Conservation (phyloP, 768 basidiomycete genomes). For the Tylopilus plumbeoviolaceoides region DNA sequence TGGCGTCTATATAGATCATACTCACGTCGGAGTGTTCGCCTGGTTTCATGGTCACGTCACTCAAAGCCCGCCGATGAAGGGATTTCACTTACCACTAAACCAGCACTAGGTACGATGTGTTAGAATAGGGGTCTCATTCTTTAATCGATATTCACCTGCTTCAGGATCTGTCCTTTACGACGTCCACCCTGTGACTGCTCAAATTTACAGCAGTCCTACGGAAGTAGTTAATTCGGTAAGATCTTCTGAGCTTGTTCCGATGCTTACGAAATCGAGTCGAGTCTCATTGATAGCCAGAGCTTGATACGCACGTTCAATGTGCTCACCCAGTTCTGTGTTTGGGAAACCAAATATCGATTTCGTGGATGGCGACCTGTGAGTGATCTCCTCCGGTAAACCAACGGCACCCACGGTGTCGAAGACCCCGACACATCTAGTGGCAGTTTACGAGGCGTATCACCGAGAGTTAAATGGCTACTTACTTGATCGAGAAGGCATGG, state of each 20-base stretch:
- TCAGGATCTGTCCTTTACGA: slow-evolving; percentile 53
- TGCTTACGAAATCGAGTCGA: slow-evolving; percentile 62
- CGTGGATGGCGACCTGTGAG: slow-evolving; percentile 39
- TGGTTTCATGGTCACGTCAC: slow-evolving; percentile 12
- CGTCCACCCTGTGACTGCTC: slow-evolving; percentile 51
- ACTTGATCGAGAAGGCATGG: slow-evolving; percentile 62
- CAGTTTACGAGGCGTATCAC: slow-evolving; percentile 1
- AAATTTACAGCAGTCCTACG: slow-evolving; percentile 59
- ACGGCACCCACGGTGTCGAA: slow-evolving; percentile 77
- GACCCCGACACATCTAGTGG: slow-evolving; percentile 59
- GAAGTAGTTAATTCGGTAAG: background rate
- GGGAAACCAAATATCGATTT: slow-evolving; percentile 62
- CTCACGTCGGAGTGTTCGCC: slow-evolving; percentile 28
- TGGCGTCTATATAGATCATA: background rate
- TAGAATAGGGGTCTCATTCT: background rate
- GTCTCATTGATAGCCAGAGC: slow-evolving; percentile 67
- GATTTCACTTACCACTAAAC: slow-evolving; percentile 54
- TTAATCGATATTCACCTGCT: slow-evolving; percentile 44
- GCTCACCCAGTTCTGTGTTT: slow-evolving; percentile 54
- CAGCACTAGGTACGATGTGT: slow-evolving; percentile 46
- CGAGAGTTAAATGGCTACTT: slow-evolving; percentile 10
- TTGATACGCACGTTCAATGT: slow-evolving; percentile 64
- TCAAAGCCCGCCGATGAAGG: background rate
- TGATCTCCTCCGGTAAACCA: slow-evolving; percentile 65
- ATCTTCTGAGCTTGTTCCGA: background rate